Conservation (phyloP, 805 yeast species). For the Wickerhamomyces sydowiorum region DNA sequence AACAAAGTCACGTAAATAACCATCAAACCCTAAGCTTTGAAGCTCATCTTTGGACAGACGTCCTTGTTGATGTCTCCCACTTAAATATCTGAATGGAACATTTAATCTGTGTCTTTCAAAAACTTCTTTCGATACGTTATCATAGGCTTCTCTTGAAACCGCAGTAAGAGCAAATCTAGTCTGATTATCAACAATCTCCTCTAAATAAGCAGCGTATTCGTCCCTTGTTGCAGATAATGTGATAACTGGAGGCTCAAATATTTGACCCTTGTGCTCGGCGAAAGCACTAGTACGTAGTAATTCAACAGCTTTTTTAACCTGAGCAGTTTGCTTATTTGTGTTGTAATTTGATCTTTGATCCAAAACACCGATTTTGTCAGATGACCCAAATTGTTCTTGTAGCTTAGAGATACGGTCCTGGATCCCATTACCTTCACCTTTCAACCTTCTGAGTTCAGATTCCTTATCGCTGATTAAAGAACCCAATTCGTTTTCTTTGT, state of each 20-base stretch:
- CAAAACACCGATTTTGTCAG: conserved; percentile 47
- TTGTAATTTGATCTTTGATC: conserved; percentile 19
- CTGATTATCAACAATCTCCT: conserved; percentile 46
- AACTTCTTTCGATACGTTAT: conserved; percentile 35
- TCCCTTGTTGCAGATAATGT: conserved; percentile 49
- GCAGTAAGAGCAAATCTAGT: conserved; percentile 64
- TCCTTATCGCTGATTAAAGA: conserved; percentile 38
- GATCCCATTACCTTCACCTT: conserved; percentile 26
- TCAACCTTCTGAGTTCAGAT: conserved; percentile 32
- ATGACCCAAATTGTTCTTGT: conserved; percentile 33
- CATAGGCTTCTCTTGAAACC: conserved; percentile 42
- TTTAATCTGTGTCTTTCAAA: conserved; percentile 31
- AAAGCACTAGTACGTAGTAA: conserved; percentile 33
- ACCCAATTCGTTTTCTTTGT: conserved; percentile 23
- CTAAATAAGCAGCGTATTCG: conserved; percentile 48
- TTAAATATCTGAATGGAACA: conserved; percentile 52
- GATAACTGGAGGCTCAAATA: conserved; percentile 73
- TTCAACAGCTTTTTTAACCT: conserved; percentile 32
- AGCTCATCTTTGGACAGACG: conserved; percentile 31
- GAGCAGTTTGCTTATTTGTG: conserved; percentile 8
- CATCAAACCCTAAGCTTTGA: conserved; percentile 63
- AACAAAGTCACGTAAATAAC: conserved; percentile 65
- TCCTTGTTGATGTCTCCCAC: conserved; percentile 14
- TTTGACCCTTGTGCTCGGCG: conserved; percentile 31
- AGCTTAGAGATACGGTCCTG: conserved; percentile 26